A percentile compares a stretch with the other conserved stretches of the same genome.
Conservation (phyloP, 306 rosid species). For the Quercus alba region DNA sequence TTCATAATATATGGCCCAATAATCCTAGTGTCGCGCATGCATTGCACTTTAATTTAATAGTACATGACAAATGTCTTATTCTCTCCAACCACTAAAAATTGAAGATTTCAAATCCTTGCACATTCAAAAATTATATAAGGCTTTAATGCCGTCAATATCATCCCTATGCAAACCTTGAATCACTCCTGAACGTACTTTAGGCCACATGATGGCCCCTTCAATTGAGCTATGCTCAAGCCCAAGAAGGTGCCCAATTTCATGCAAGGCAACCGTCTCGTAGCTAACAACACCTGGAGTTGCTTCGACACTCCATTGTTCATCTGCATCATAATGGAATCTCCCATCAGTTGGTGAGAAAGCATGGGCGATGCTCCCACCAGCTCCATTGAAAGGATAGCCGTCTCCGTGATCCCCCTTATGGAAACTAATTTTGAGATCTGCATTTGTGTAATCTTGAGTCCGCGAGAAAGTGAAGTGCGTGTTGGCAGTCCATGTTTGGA, state of each 20-base stretch:
- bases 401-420: neutral
- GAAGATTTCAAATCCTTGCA: neutral
- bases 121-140: neutral
- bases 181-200: neutral
- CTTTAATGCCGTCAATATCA: neutral
- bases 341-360: neutral
- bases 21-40: neutral
- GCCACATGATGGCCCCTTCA: neutral
- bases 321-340: neutral
- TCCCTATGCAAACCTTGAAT: neutral
- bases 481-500: neutral
- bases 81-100: neutral
- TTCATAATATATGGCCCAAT: no score
- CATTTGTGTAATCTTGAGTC: no score
- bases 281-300: neutral
- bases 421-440: no score
- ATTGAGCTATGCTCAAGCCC: neutral
- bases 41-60: neutral
- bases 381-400: neutral
- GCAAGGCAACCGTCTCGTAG: neutral
- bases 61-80: neutral
- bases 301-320: neutral
- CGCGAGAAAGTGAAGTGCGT: neutral
- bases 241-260: neutral
- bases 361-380: neutral